phyloP scores from a whole-genome alignment of 495 filamentous ascomycete genomes.

The Amorphotheca resinae region DNA sequence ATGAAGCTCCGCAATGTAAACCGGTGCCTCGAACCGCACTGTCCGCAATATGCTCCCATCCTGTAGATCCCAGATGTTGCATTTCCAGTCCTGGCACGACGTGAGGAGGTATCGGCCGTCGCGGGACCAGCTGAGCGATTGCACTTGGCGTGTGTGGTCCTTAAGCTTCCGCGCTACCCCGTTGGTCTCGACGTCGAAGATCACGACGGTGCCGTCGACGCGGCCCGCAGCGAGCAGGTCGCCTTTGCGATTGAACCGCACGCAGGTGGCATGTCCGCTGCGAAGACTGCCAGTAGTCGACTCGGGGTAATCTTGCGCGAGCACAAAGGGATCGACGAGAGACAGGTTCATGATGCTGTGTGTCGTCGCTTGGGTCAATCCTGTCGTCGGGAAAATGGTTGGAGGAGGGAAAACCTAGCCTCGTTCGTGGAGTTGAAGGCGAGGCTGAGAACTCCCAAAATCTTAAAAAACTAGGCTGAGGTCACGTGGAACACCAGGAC shows the following conservation, averaged over 20 bases:
- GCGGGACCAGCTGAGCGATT: constrained; percentile 86
- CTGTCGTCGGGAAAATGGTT: too few relatives aligned
- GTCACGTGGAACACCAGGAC: too few relatives aligned
- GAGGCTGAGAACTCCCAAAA: background rate
- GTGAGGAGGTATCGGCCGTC: constrained; percentile 89
- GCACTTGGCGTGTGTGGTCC: constrained; percentile 83
- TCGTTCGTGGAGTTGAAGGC: background rate
- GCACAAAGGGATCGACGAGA: constrained; percentile 67
- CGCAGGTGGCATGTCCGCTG: constrained; percentile 47
- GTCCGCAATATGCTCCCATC: constrained; percentile 55
- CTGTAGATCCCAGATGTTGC: constrained; percentile 78
- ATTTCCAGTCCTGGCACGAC: constrained; percentile 91
- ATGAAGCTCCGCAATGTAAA: constrained; percentile 91
- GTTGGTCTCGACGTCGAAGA: constrained; percentile 96
- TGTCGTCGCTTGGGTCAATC: too few relatives aligned
- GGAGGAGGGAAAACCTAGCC: too few relatives aligned
- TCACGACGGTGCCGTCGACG: constrained; percentile 84
- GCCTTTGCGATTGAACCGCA: constrained; percentile 88
- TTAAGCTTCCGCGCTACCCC: constrained; percentile 85
- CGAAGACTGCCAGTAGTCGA: constrained; percentile 73
- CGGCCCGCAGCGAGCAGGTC: constrained; percentile 89
- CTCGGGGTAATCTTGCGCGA: constrained; percentile 92
- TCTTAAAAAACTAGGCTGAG: too few relatives aligned
- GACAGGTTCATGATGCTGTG: constrained; percentile 63
- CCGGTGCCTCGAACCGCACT: constrained; percentile 78